Evolutionary conservation across 139 green algal species (phyloP), one percentile per base, ranked within the genome.

Genomic region (Edaphochlamys debaryana): DNA sequence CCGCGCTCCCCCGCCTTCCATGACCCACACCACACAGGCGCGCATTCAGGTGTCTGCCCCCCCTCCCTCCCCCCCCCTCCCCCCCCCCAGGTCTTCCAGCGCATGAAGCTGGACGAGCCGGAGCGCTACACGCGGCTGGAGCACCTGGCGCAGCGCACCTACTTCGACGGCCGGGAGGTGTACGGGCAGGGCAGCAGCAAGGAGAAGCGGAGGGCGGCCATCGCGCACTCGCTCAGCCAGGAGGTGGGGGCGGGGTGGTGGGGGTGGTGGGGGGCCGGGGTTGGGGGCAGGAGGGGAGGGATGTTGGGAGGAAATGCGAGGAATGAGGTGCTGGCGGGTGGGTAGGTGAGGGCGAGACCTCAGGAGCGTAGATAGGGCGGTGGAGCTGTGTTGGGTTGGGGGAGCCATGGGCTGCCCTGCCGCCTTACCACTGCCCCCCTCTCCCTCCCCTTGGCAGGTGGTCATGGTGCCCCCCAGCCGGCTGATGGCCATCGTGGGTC

Each of bases 401-500:
- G n/a, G n/a, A n/a, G n/a, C n/a, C n/a, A n/a, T n/a, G n/a, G n/a
- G n/a, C n/a, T n/a, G n/a, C n/a, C n/a, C n/a, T n/a, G n/a, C n/a
- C n/a, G n/a, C n/a, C n/a, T n/a, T n/a, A n/a, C n/a, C n/a, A n/a
- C 8, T 9, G 38, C 38, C 67, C 25, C 38, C 29, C 76, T 80
- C 29, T 79, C 88, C 80, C 86, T 20, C 66, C 22, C 36, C 42
- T 4, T 42, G 30, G 2, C 45, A 80, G 73, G 73, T 93, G 11
- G 63, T 79, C 66, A 94, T 96, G 69, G 96, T 98, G 72, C 97
- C 97, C 19, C 93, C 97, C 17, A 95, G 91, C 20, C 88, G 97
- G 4, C 92, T 99, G 42, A 98, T 99, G 96, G 93, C 95, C 9
- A 90, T 99, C 52, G 92, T 99, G 32, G 97, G 97, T 3, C 96